phyloP scores from a whole-genome alignment of 371 early-diverging fungal genomes.

The Lichtheimia ornata region DNA sequence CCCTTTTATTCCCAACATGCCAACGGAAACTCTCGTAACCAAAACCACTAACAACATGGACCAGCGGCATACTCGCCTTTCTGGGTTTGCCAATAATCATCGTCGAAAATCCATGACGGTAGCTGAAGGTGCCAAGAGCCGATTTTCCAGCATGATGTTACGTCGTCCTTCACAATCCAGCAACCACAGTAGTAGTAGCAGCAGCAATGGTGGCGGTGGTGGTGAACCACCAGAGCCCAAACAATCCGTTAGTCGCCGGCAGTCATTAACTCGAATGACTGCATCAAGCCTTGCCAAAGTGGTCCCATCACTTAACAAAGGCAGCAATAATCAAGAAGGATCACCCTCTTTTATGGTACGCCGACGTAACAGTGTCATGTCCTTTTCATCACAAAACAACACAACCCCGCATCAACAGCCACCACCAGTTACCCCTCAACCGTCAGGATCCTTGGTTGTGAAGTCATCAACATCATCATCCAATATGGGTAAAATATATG shows the following conservation, averaged over 20 bases:
- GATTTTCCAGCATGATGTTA: slow-evolving; percentile 11
- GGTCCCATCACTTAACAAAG: slow-evolving; percentile 17
- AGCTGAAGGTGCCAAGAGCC: slow-evolving; percentile 5
- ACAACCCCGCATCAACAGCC: background rate
- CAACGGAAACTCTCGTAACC: background rate
- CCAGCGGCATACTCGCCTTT: background rate
- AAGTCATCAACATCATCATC: slow-evolving; percentile 9
- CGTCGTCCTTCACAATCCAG: slow-evolving; percentile 16
- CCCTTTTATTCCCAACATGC: background rate
- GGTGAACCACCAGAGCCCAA: background rate
- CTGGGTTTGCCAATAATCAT: background rate
- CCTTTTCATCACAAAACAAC: background rate
- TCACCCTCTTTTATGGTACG: slow-evolving; percentile 1
- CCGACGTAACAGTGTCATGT: slow-evolving; percentile 8
- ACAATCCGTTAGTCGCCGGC: slow-evolving; percentile 8
- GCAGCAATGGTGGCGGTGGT: background rate
- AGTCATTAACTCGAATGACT: slow-evolving; percentile 21
- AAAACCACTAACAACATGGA: background rate
- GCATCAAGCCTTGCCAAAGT: slow-evolving; percentile 25
- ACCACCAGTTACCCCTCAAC: background rate
- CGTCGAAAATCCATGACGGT: background rate
- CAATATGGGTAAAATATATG: slow-evolving; percentile 2
- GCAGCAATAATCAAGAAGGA: slow-evolving; percentile 1
- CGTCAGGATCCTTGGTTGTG: slow-evolving; percentile 6
- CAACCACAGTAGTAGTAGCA: slow-evolving; percentile 7